A percentile compares a stretch with the other conserved stretches of the same genome.
Evolutionary conservation across 768 basidiomycete species (phyloP).

Genomic region (Suillus lakei): DNA sequence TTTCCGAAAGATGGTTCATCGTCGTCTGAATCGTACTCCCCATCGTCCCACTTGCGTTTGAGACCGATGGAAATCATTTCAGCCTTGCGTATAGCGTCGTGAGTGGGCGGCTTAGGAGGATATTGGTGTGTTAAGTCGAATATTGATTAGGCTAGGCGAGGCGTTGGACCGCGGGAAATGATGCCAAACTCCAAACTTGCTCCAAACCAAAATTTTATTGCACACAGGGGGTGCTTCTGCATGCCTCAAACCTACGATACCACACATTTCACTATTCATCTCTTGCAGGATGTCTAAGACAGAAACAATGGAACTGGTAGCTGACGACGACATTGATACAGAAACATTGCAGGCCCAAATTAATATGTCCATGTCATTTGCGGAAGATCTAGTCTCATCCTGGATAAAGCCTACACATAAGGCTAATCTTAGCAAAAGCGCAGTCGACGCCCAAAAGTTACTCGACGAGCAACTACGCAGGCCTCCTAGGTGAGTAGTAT

Average conservation of each 20-base stretch:
- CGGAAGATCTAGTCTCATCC: conserved; percentile 72
- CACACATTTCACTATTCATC: conserved; percentile 5
- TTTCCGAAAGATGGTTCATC: conserved; percentile 66
- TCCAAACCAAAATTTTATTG: not conserved
- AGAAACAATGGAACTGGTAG: conserved; percentile 27
- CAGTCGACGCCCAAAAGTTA: conserved; percentile 50
- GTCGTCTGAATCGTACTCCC: conserved; percentile 53
- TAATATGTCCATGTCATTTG: conserved; percentile 78
- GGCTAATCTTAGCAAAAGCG: conserved; percentile 37
- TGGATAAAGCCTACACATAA: conserved; percentile 69
- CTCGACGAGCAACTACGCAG: conserved; percentile 69
- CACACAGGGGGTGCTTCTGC: conserved; percentile 3
- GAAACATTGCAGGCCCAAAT: conserved; percentile 83
- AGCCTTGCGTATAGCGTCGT: not conserved
- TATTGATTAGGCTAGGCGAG: not conserved
- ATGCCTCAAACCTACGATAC: conserved; percentile 7
- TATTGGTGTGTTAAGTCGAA: not conserved
- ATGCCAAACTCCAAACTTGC: not conserved
- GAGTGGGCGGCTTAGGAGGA: not conserved
- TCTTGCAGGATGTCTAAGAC: conserved; percentile 23
- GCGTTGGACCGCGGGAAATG: conserved; percentile 2
- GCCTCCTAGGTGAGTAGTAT: conserved; percentile 63
- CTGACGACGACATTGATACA: conserved; percentile 64
- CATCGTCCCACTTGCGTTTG: conserved; percentile 63
- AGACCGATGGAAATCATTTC: conserved; percentile 23